Evolutionary conservation across 2,329 filamentous ascomycete species (phyloP).

Genomic region (Dactylella cylindrospora): DNA sequence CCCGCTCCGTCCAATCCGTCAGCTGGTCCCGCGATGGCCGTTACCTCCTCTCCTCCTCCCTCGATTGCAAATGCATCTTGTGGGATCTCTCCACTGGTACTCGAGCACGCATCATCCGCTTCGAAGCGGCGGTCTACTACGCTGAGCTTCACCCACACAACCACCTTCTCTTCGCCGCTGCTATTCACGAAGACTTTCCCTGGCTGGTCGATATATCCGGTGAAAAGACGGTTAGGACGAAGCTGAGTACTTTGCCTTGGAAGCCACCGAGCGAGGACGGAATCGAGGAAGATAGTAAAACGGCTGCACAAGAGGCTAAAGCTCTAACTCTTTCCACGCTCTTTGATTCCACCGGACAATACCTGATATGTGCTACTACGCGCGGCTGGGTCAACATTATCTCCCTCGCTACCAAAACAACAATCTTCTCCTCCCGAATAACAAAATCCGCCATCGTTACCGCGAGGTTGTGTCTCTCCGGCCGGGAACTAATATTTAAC

Average conservation of each 20-base stretch:
- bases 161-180: slow-evolving; percentile 81
- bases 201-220: slow-evolving; percentile 76
- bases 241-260: slow-evolving; percentile 62
- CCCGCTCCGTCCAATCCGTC: slow-evolving; percentile 86
- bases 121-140: slow-evolving; percentile 91
- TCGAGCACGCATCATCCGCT: slow-evolving; percentile 79
- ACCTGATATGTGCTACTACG: slow-evolving; percentile 88
- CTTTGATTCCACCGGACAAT: slow-evolving; percentile 80
- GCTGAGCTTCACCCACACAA: slow-evolving; percentile 92
- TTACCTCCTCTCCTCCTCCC: slow-evolving; percentile 87
- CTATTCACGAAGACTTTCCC: slow-evolving; percentile 90
- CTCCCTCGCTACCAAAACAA: slow-evolving; percentile 74
- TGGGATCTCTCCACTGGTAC: slow-evolving; percentile 82
- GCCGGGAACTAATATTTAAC: slow-evolving; percentile 85
- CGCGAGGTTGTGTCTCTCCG: slow-evolving; percentile 78
- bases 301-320: slow-evolving; percentile 86
- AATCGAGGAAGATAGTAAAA: slow-evolving; percentile 68
- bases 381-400: slow-evolving; percentile 98
- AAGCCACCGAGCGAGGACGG: slow-evolving; percentile 68
- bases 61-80: slow-evolving; percentile 93
- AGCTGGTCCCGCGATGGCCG: slow-evolving; percentile 90
- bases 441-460: slow-evolving; percentile 86
- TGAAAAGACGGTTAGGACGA: slow-evolving; percentile 18
- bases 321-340: slow-evolving; percentile 91
- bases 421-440: slow-evolving; percentile 86